Percentiles rank a stretch among this genome's conserved stretches.
phyloP scores from a whole-genome alignment of 352 stramenopile species.

The Peronospora destructor region DNA sequence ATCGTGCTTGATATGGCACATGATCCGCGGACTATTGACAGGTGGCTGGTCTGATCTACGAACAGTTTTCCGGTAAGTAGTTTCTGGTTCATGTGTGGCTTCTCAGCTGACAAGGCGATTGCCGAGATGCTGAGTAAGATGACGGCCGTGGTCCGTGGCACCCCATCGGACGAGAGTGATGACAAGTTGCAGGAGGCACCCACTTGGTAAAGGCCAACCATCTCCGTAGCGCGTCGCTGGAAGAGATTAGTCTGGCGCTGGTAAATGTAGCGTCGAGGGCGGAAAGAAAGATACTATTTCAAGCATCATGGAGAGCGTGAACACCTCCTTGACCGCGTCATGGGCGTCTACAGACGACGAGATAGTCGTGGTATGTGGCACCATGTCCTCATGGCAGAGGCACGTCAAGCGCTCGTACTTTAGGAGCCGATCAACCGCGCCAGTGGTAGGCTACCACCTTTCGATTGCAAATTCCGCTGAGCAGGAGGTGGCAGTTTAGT shows the following conservation, averaged over 20 bases:
- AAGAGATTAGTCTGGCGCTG: too few species aligned
- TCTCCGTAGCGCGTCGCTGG: too few species aligned
- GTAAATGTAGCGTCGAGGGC: too few species aligned
- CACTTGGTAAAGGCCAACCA: too few species aligned
- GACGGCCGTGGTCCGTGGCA: constrained; percentile 24
- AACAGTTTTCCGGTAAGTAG: constrained; percentile 40
- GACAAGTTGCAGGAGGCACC: constrained; percentile 39
- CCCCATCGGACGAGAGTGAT: constrained; percentile 21
- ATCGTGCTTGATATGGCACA: constrained; percentile 94
- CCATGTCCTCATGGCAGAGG: constrained; percentile 96
- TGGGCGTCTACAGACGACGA: constrained; percentile 55
- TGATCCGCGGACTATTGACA: constrained; percentile 91
- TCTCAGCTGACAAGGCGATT: constrained; percentile 95
- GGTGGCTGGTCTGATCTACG: constrained; percentile 69
- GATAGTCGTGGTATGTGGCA: constrained; percentile 94
- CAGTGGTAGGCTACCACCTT: constrained; percentile 43
- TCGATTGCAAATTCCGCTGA: constrained; percentile 39
- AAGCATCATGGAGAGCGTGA: constrained; percentile 51
- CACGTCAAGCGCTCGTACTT: constrained; percentile 90
- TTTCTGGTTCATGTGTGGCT: constrained; percentile 55
- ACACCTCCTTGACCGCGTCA: constrained; percentile 42
- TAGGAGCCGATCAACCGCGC: constrained; percentile 89
- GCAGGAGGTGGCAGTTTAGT: constrained; percentile 10
- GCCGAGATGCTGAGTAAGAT: constrained; percentile 77
- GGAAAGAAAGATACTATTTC: constrained; percentile 18